Evolutionary conservation across 2,329 filamentous ascomycete genomes (phyloP), one percentile per base, ranked within the genome.

Genomic region (Metarhizium humberi): DNA sequence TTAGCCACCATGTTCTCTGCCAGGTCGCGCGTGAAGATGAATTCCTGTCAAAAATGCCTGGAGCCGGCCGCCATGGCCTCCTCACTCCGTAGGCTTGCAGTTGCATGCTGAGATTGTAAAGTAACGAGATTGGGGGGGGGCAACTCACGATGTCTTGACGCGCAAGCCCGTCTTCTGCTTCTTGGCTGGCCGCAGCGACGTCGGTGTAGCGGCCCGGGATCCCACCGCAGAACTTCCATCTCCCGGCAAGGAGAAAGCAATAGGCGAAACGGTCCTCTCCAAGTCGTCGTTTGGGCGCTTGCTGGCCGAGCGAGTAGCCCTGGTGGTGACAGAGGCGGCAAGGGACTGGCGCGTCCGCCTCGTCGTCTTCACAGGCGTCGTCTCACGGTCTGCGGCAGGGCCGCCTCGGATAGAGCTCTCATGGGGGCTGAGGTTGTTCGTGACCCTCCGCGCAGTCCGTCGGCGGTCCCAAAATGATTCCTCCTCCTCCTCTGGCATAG

Each of bases 81-180:
- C 32, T 34, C 32, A 11, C 32, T 34, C 32, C 10, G 32, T 11
- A 34, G 32, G 7, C 7, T 11, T 34, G 32, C 32, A 11, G 6
- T 8, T 11, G 32, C 32, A 34, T 7, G 32, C 25, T 34, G 32
- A 11, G 32, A 34, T 34, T 34, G 32, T 8, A 7, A 34, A 34
- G 32, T 14, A 30, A 6, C 34, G 30, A 16, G 5, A 36, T 20
- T 10, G 38, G 46, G 32, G 47, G 52, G 54, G 32, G 32, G 2
- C 55, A 59, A 84, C 83, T 79, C 74, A 86, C 85, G 85, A 88
- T 69, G 78, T 80, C 72, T 88, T 87, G 65, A 86, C 78, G 61
- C 85, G 82, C 57, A 82, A 75, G 43, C 82, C 83, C 53, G 77
- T 78, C 66, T 82, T 80, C 51, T 76, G 73, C 69, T 80, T 85